Percentiles rank a stretch among this genome's conserved stretches.
Evolutionary conservation across 345 rosid species (phyloP).

Genomic region (Ceriops zippeliana): DNA sequence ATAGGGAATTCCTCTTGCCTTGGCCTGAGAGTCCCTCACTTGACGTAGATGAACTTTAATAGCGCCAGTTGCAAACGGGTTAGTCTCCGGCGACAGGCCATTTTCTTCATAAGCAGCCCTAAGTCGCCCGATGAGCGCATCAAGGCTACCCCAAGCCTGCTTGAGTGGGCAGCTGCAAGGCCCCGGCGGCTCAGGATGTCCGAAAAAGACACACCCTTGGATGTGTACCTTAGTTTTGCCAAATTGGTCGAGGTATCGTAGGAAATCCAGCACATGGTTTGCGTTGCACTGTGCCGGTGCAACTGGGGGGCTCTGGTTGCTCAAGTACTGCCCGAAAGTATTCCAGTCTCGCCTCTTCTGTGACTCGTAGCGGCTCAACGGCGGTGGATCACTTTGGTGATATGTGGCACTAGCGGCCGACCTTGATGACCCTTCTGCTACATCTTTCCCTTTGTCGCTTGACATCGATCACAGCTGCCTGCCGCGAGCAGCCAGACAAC

Average conservation of each 20-base stretch:
- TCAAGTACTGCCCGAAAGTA: constrained; percentile 79
- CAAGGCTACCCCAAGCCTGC: constrained; percentile 95
- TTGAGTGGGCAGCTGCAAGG: constrained; percentile 76
- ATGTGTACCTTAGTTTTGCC: constrained; percentile 89
- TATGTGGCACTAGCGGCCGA: background rate
- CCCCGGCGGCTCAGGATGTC: constrained; percentile 78
- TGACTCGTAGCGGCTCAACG: constrained; percentile 73
- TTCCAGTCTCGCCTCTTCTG: constrained; percentile 91
- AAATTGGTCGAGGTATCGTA: constrained; percentile 74
- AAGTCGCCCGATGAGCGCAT: constrained; percentile 83
- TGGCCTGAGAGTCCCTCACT: constrained; percentile 81
- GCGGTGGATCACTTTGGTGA: constrained; percentile 31
- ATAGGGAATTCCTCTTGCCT: constrained; percentile 82
- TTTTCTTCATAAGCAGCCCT: constrained; percentile 86
- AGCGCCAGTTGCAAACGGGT: constrained; percentile 75
- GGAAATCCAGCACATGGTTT: constrained; percentile 73
- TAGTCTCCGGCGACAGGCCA: constrained; percentile 74
- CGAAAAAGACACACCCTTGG: constrained; percentile 72
- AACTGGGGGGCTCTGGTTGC: constrained; percentile 83
- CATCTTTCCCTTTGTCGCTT: constrained; percentile 54
- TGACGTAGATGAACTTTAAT: constrained; percentile 68
- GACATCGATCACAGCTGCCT: constrained; percentile 12
- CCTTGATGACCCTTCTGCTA: constrained; percentile 53
- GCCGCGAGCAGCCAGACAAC: background rate
- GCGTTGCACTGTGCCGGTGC: constrained; percentile 59